These are phyloP conservation scores for Tricholomella constricta DNA, from an alignment of 768 basidiomycete species.

Conservation along the genomic window DNA sequence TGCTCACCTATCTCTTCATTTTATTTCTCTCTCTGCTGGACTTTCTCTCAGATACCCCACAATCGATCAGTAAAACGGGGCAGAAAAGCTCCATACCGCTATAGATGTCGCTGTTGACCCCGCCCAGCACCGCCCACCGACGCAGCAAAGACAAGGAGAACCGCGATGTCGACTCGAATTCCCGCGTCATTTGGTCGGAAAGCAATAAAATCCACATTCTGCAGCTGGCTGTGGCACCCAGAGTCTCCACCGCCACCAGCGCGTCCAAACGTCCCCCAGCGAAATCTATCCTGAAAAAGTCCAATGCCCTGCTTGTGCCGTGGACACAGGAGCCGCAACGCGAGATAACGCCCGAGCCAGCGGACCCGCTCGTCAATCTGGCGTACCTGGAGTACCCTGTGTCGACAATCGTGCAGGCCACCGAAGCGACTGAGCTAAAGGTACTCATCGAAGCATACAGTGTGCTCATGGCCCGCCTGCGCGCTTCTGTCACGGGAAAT, in stretches of 20 bases:
- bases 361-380: slow-evolving; percentile 62
- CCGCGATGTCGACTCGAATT: slow-evolving; percentile 31
- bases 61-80: slow-evolving; percentile 2
- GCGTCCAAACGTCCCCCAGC: slow-evolving; percentile 45
- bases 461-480: slow-evolving; percentile 64
- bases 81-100: neutral
- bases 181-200: slow-evolving; percentile 54
- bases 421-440: slow-evolving; percentile 42
- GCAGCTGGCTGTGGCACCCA: slow-evolving; percentile 27
- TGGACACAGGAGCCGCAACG: slow-evolving; percentile 49
- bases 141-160: slow-evolving; percentile 53
- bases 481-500: slow-evolving; percentile 42
- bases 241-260: slow-evolving; percentile 33
- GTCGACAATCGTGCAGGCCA: slow-evolving; percentile 51
- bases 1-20: slow-evolving; percentile 13
- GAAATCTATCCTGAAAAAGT: slow-evolving; percentile 74
- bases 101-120: slow-evolving; percentile 58
- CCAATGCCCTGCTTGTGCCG: slow-evolving; percentile 34
- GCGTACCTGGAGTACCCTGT: slow-evolving; percentile 70
- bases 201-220: slow-evolving; percentile 50
- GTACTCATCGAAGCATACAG: slow-evolving; percentile 77
- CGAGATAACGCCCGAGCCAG: slow-evolving; percentile 77
- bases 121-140: slow-evolving; percentile 58
- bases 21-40: slow-evolving; percentile 12
- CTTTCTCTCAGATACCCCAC: slow-evolving; percentile 14